Evolutionary conservation across 441 rosid genomes (phyloP), one percentile per base, ranked within the genome.

Genomic region (Daphne laureola): DNA sequence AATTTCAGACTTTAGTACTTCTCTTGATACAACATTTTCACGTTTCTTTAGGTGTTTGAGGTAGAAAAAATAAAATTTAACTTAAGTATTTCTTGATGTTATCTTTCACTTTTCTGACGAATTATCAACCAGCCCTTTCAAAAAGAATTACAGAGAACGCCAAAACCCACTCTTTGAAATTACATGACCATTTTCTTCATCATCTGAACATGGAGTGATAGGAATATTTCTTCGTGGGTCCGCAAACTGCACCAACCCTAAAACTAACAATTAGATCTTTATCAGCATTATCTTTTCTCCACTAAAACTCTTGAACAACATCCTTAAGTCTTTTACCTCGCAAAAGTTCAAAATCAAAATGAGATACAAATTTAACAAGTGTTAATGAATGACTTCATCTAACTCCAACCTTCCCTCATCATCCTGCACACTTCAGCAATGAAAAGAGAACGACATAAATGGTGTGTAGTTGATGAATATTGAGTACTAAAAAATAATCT

Each of bases 221-320:
- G 89, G 82, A 85, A 87, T 75, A 83, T 78, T 56, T 90, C 97
- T 50, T 85, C 97, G 73, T 90, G 82, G 49, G 90, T 79, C 52
- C 95, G 97, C 78, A 90, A 80, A 54, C 96, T 18, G 96, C 95
- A 67, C 78, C 86, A 69, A 93, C 88, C 68, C 85, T 86, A 68
- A 93, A 74, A 74, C 79, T 87, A 35, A 87, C 82, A 69, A 87
- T 85, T 54, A 93, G 78, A 67, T 85, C 91, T 70, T 53, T 72
- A 43, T 90, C 97, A 27, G 80, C 83, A 17, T 54, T 57, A 77
- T 90, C 95, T 60, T 78, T 85, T 70, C 96, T 82, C 69, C 87
- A 83, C 97, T 96, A 87, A 31, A 86, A 89, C 73, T 93, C 96
- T 71, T 73, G 90, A 59, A 84, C 88, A 63, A 95, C 97, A 78